phyloP scores from a whole-genome alignment of 306 rosid species.

The Prunus persica region DNA sequence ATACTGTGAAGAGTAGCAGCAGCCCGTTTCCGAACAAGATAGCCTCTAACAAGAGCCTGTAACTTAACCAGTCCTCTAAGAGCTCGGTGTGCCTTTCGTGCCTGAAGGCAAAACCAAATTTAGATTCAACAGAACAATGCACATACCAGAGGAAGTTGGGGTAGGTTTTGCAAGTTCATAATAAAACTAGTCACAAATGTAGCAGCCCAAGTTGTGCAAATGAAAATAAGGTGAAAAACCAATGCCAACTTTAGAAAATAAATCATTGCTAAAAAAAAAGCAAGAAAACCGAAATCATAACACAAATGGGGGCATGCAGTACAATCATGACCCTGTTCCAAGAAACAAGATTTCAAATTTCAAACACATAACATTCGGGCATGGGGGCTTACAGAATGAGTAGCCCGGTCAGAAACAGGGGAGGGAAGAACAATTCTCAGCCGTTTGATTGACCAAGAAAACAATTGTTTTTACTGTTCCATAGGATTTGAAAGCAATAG shows the following conservation, averaged over 20 bases:
- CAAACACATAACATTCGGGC: background rate
- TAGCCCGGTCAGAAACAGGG: too few relatives aligned
- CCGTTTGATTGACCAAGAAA: constrained; percentile 16
- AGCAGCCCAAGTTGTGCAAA: background rate
- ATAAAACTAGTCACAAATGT: background rate
- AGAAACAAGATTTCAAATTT: constrained; percentile 20
- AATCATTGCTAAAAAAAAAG: background rate
- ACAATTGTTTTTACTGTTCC: constrained; percentile 26
- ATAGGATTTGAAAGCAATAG: constrained; percentile 30
- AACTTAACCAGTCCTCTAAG: constrained; percentile 83
- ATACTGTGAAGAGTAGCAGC: constrained; percentile 86
- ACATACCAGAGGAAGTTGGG: background rate
- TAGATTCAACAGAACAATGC: background rate
- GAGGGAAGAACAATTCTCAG: background rate
- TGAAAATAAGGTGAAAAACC: background rate
- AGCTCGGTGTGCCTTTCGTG: constrained; percentile 87
- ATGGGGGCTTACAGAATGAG: background rate
- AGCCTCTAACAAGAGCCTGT: constrained; percentile 92
- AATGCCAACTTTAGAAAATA: background rate
- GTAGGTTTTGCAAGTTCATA: background rate
- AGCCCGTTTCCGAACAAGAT: constrained; percentile 79
- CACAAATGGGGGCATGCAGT: background rate
- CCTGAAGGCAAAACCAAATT: constrained; percentile 37
- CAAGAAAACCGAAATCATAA: background rate
- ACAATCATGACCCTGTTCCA: background rate